Evolutionary conservation across 2,329 filamentous ascomycete species (phyloP).

Genomic region (Phaeosphaeria sp.): DNA sequence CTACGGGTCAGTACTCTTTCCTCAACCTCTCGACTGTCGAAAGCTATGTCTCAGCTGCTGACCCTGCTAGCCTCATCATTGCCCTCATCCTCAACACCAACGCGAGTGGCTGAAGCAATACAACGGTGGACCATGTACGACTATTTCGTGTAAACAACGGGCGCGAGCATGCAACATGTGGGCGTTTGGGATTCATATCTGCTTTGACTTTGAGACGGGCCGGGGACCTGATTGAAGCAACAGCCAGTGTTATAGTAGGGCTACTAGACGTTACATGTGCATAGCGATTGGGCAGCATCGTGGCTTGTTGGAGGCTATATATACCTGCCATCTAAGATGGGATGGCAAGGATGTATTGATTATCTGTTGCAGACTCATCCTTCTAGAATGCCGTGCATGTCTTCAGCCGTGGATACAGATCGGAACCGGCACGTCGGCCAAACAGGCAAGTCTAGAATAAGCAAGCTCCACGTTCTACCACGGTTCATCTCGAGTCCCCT

Average conservation of each 20-base stretch:
- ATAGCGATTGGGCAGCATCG: slow-evolving; percentile 15
- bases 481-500: neutral
- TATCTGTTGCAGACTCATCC: neutral
- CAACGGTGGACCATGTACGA: slow-evolving; percentile 33
- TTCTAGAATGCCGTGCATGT: neutral
- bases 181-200: slow-evolving; percentile 25
- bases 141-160: slow-evolving; percentile 31
- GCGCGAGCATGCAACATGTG: slow-evolving; percentile 27
- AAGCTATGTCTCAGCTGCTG: slow-evolving; percentile 12
- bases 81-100: slow-evolving; percentile 92
- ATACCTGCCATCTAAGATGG: neutral
- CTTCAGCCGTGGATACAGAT: neutral
- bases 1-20: slow-evolving; percentile 74
- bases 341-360: neutral
- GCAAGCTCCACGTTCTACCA: neutral
- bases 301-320: neutral
- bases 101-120: slow-evolving; percentile 62
- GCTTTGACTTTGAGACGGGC: slow-evolving; percentile 6
- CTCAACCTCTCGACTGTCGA: neutral
- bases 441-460: neutral
- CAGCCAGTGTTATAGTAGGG: slow-evolving; percentile 4
- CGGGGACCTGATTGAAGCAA: slow-evolving; percentile 11
- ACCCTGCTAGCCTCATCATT: slow-evolving; percentile 76
- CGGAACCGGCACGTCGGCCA: slow-evolving; percentile 5
- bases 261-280: slow-evolving; percentile 6